phyloP scores from a whole-genome alignment of 129 eudicot genomes.

The Lonicera japonica region DNA sequence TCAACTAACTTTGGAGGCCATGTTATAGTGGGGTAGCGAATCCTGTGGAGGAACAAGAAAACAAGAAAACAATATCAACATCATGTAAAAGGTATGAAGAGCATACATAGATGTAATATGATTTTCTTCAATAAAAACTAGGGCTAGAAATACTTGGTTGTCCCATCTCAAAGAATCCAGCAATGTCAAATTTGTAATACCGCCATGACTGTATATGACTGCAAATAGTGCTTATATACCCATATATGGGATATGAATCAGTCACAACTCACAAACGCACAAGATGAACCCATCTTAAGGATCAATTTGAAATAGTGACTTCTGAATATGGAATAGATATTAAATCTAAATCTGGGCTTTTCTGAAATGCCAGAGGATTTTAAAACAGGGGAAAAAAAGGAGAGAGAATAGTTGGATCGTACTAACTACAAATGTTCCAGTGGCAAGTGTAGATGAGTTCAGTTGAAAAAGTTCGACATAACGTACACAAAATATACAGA shows the following conservation, averaged over 20 bases:
- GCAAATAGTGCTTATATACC: background rate
- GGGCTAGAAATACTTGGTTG: background rate
- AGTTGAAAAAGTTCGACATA: too few relatives aligned
- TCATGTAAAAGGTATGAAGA: too few relatives aligned
- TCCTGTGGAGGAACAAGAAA: conserved; percentile 27
- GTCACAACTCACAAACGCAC: too few relatives aligned
- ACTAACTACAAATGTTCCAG: too few relatives aligned
- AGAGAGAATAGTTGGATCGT: too few relatives aligned
- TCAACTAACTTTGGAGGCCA: conserved; percentile 17
- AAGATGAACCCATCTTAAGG: background rate
- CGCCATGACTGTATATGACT: background rate
- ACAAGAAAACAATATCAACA: background rate
- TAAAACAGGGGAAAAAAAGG: too few relatives aligned
- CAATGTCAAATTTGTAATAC: background rate
- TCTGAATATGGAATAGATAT: background rate
- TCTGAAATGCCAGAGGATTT: background rate
- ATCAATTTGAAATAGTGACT: too few relatives aligned
- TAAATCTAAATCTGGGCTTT: background rate
- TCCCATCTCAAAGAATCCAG: background rate
- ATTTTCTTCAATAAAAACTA: too few relatives aligned
- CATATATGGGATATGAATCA: background rate
- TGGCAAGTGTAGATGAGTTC: too few relatives aligned
- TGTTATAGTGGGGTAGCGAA: conserved; percentile 69
- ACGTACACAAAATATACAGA: too few relatives aligned
- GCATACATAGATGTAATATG: too few relatives aligned